Evolutionary conservation across 2,329 filamentous ascomycete genomes (phyloP), one percentile per base, ranked within the genome.

Genomic region (Exserohilum rostratum): DNA sequence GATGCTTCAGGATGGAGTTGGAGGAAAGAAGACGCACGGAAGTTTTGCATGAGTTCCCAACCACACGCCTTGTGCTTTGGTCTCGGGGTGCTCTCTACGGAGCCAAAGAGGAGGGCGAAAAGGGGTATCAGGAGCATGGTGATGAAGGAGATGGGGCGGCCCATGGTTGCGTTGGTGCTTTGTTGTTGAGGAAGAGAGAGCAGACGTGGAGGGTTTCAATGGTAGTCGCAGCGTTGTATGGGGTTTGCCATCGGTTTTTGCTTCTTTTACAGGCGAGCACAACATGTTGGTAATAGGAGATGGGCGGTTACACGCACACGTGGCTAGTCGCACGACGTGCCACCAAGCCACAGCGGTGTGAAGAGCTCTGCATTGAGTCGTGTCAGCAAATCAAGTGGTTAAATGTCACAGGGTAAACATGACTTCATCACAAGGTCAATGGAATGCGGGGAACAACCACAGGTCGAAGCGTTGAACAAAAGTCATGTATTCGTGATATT

Each of bases 21-120:
- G n/a, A 17, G 25, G n/a, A 10, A 7, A 29, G 4, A 17, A 15
- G 35, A 44, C 39, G 12, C 44, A 56, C 56, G 27, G 15, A 53
- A 35, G 27, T 53, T 43, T 35, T 58, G 43, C 56, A 58, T 58
- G 25, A 58, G 53, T 50, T 58, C 56, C 56, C 56, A 58, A 20
- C 56, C 56, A 39, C 56, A 58, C 2, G 37, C 42, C n/a, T 46
- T 46, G 20, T 35, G 30, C n/a, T 10, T 17, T 27, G 31, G 35
- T 25, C 6, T 43, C n/a, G n/a, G 39, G 11, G 4, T 20, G 39
- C 15, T 25, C 11, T 15, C 2, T 11, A 27, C 27, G 15, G 43
- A 35, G 7, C 30, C 31, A 7, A 35, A 12, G 22, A 7, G 31
- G 43, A 35, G 25, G 27, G 25, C 6, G 34, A 7, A 25, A 25